Evolutionary conservation across 2,329 filamentous ascomycete genomes (phyloP), one percentile per base, ranked within the genome.

Genomic region (Lizonia empirigonia): DNA sequence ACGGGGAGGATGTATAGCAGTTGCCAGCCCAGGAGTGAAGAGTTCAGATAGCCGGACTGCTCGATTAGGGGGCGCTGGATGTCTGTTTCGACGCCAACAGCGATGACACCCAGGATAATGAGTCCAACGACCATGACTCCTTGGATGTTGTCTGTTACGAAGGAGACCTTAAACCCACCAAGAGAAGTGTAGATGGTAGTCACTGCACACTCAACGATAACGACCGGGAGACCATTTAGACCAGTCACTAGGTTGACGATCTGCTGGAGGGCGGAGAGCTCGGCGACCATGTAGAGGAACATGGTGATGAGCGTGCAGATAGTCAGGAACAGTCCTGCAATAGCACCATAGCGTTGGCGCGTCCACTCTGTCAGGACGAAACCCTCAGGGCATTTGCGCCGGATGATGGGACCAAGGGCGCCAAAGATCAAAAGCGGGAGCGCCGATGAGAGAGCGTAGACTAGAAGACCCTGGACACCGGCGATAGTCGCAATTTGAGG

Each of bases 301-400:
- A 94, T 81, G 1, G 90, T 93, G 40, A 91, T 85, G 40, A 93
- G 79, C 35, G 89, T 91, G 77, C 92, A 79, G 63, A 88, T 81
- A 70, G 88, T 91, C 56, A 94, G 78, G 68, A 89, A 93, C 29
- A 92, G 75, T 44, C 86, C 87, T 6, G 87, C 80, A 26, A 85
- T 69, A 2, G 81, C 69, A 15, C 90, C 90, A 73, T 91, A 94
- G 54, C 90, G 82, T 75, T 91, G 86, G 50, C 88, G 82, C 16
- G 88, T 88, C 90, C 90, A 94, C 70, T 93, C 89, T 0, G 90
- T 94, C 57, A 94, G 75, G 41, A 94, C 89, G 60, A 94, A 94
- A 1, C 90, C 90, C 57, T 92, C 86, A 1, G 90, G 90, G 53
- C 89, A 92, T 74, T 89, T 90, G 62, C 80, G 82, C 44, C 90